These are phyloP conservation scores for Phytopythium litorale DNA, from an alignment of 352 stramenopile species.

Conservation along the genomic window DNA sequence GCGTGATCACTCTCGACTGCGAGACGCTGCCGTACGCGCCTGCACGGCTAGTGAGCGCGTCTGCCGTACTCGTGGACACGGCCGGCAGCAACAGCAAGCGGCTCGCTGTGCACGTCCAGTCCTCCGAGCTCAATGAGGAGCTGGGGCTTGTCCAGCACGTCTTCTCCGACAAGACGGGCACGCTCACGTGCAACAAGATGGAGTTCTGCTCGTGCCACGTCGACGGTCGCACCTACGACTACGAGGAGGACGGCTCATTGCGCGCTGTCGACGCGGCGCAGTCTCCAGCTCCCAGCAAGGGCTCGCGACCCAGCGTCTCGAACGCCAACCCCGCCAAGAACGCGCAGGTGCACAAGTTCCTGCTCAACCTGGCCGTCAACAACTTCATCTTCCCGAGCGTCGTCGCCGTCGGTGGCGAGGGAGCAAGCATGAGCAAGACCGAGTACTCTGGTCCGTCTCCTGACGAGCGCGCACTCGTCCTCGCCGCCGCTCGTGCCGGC, in stretches of 20 bases:
- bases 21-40: slow-evolving; percentile 11
- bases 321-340: slow-evolving; percentile 12
- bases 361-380: slow-evolving; percentile 58
- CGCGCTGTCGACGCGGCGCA: slow-evolving; percentile 15
- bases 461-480: slow-evolving; percentile 70
- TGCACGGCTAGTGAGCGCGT: neutral
- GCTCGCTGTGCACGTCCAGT: slow-evolving; percentile 61
- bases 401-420: neutral
- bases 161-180: slow-evolving; percentile 95
- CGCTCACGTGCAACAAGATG: slow-evolving; percentile 92
- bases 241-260: slow-evolving; percentile 21
- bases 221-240: slow-evolving; percentile 62
- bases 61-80: neutral
- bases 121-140: slow-evolving; percentile 89
- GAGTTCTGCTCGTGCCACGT: slow-evolving; percentile 92
- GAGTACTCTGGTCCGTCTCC: slow-evolving; percentile 79
- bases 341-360: slow-evolving; percentile 28
- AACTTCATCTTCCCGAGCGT: slow-evolving; percentile 44
- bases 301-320: slow-evolving; percentile 2
- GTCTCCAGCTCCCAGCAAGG: neutral
- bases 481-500: slow-evolving; percentile 40
- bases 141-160: slow-evolving; percentile 95
- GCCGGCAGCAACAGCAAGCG: slow-evolving; percentile 23
- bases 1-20: slow-evolving; percentile 63
- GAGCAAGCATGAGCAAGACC: slow-evolving; percentile 7